phyloP scores from a whole-genome alignment of 2,329 filamentous ascomycete genomes.

The Arachnomyces sp. region DNA sequence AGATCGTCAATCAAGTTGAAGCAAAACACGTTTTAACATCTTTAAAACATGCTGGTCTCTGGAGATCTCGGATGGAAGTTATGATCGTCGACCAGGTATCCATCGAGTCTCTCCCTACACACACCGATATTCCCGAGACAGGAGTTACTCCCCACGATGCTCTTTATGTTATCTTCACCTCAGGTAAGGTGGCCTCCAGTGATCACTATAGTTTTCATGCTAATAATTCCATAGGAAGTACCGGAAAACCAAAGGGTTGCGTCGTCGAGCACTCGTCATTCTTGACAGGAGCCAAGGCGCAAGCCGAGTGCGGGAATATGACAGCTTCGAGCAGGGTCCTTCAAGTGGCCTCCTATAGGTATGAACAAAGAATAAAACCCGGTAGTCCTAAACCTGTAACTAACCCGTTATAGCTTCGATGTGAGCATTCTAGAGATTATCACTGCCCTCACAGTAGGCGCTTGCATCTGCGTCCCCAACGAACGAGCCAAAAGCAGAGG shows the following conservation, averaged over 20 bases:
- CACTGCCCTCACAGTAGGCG: constrained; percentile 24
- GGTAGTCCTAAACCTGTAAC: constrained; percentile 16
- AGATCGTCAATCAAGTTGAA: constrained; percentile 12
- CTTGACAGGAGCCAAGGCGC: constrained; percentile 45
- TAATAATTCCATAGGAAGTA: constrained; percentile 30
- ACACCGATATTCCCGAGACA: constrained; percentile 12
- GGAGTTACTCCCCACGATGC: constrained; percentile 23
- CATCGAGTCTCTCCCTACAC: constrained; percentile 20
- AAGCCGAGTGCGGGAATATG: constrained; percentile 45
- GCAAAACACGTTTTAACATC: constrained; percentile 13
- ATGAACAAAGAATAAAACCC: neutral
- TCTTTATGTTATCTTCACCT: constrained; percentile 56
- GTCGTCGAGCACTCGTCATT: constrained; percentile 56
- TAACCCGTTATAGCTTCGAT: constrained; percentile 32
- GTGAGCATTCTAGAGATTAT: constrained; percentile 25
- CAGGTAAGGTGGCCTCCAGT: constrained; percentile 25
- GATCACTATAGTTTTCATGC: too few relatives aligned
- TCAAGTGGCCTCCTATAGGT: constrained; percentile 47
- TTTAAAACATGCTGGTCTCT: neutral
- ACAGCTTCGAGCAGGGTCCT: constrained; percentile 48
- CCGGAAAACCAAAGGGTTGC: constrained; percentile 51
- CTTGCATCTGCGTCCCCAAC: constrained; percentile 32
- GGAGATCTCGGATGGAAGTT: constrained; percentile 1
- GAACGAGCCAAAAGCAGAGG: constrained; percentile 43
- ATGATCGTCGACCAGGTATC: constrained; percentile 22